These are phyloP conservation scores for Boletus rubescentipes DNA, from an alignment of 768 basidiomycete species.

Conservation along the genomic window DNA sequence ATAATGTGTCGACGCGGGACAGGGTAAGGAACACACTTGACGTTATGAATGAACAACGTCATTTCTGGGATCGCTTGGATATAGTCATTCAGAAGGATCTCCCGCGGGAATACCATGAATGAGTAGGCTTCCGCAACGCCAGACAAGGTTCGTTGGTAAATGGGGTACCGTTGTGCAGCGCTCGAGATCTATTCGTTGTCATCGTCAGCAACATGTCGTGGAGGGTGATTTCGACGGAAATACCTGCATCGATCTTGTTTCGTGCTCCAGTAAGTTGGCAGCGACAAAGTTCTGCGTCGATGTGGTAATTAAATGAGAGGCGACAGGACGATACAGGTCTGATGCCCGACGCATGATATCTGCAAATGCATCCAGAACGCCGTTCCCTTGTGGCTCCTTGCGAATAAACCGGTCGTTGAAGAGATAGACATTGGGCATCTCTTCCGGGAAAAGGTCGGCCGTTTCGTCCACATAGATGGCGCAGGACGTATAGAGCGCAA, in stretches of 20 bases:
- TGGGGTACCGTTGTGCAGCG: constrained; percentile 26
- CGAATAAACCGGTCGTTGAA: constrained; percentile 37
- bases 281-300: constrained; percentile 38
- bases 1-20: neutral
- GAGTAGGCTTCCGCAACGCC: constrained; percentile 37
- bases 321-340: constrained; percentile 28
- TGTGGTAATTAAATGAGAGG: constrained; percentile 36
- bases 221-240: too few species aligned
- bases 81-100: constrained; percentile 33
- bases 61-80: constrained; percentile 41
- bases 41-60: constrained; percentile 32
- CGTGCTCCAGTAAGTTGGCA: constrained; percentile 34
- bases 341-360: constrained; percentile 31
- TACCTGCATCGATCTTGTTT: constrained; percentile 31
- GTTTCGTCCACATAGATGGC: constrained; percentile 39
- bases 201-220: neutral
- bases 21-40: constrained; percentile 33
- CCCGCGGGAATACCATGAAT: constrained; percentile 36
- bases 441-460: constrained; percentile 21
- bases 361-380: constrained; percentile 36
- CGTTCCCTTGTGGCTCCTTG: constrained; percentile 29
- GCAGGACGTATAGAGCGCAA: constrained; percentile 42
- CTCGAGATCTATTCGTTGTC: constrained; percentile 16
- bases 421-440: constrained; percentile 22
- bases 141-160: constrained; percentile 29